Evolutionary conservation across 1,284 basidiomycete species (phyloP).

Genomic region (Ganoderma lingzhi): DNA sequence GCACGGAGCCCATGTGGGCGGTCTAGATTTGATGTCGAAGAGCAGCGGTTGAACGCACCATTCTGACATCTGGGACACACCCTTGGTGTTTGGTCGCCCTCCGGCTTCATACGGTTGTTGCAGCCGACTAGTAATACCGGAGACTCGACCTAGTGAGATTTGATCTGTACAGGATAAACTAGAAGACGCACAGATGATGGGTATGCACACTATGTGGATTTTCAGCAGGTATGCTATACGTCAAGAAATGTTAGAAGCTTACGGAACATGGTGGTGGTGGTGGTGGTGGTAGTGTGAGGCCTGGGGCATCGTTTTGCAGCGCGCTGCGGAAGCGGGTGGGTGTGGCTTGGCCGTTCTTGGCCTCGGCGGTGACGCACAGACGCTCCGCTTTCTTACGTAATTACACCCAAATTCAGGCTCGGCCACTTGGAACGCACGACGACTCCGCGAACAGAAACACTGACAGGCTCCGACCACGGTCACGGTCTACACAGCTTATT

Average conservation of each 20-base stretch:
- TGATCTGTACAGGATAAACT: not conserved
- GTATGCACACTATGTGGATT: slow-evolving; percentile 51
- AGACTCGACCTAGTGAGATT: not conserved
- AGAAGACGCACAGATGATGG: slow-evolving; percentile 52
- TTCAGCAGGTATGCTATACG: slow-evolving; percentile 14
- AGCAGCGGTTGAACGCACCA: slow-evolving; percentile 40
- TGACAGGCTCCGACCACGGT: slow-evolving; percentile 1
- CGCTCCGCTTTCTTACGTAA: not conserved
- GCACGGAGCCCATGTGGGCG: slow-evolving; percentile 8
- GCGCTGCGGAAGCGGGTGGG: slow-evolving; percentile 6
- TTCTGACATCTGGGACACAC: slow-evolving; percentile 61
- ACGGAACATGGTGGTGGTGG: slow-evolving; percentile 45
- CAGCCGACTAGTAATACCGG: slow-evolving; percentile 53
- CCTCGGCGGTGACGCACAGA: slow-evolving; percentile 21
- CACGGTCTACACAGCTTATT: not conserved
- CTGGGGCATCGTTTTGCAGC: slow-evolving; percentile 7
- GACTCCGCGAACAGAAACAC: slow-evolving; percentile 3
- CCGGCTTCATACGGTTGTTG: slow-evolving; percentile 52
- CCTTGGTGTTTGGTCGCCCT: slow-evolving; percentile 50
- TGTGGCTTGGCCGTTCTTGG: slow-evolving; percentile 18
- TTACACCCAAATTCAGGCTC: slow-evolving; percentile 13
- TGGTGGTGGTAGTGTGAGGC: slow-evolving; percentile 34
- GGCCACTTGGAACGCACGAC: slow-evolving; percentile 15
- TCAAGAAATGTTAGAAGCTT: slow-evolving; percentile 28
- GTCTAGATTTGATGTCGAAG: slow-evolving; percentile 10